Evolutionary conservation across 2,329 filamentous ascomycete genomes (phyloP).

Genomic region (Dothidotthia symphoricarpi): DNA sequence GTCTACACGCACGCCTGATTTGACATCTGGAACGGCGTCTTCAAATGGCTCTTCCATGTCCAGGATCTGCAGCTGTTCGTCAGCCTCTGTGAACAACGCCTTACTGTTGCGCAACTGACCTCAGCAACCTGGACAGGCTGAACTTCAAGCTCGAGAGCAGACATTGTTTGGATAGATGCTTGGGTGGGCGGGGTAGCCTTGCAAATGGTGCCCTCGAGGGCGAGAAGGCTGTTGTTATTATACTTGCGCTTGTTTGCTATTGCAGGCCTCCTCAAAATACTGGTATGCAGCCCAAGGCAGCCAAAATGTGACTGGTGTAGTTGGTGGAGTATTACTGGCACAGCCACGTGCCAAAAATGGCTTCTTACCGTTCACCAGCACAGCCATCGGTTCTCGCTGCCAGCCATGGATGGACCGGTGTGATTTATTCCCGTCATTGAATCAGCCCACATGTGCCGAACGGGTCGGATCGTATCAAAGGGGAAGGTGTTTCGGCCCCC

Average conservation of each 20-base stretch:
- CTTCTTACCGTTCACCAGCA: conserved; percentile 1
- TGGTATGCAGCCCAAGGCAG: conserved; percentile 17
- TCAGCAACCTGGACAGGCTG: conserved; percentile 18
- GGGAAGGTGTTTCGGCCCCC: too few relatives aligned
- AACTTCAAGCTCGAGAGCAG: conserved; percentile 14
- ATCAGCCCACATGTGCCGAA: too few relatives aligned
- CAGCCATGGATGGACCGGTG: too few relatives aligned
- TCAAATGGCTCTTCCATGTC: conserved; percentile 10
- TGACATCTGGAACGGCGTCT: conserved; percentile 18
- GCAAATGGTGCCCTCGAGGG: conserved; percentile 12
- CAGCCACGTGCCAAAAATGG: background rate
- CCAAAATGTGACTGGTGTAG: conserved; percentile 1
- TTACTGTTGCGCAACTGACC: conserved; percentile 18
- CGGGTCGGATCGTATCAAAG: too few relatives aligned
- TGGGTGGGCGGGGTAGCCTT: too few relatives aligned
- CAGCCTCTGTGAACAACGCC: conserved; percentile 21
- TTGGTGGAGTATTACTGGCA: too few relatives aligned
- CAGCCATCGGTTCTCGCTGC: background rate
- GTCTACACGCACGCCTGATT: conserved; percentile 26
- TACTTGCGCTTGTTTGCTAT: conserved; percentile 19
- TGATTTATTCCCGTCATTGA: too few relatives aligned
- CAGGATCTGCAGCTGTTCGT: conserved; percentile 21
- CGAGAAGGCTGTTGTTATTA: conserved; percentile 24
- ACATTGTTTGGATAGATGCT: conserved; percentile 21
- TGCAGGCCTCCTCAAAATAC: conserved; percentile 34